Percentiles rank a stretch among this genome's conserved stretches.
phyloP scores from a whole-genome alignment of 345 rosid species.

The Ricinus communis region DNA sequence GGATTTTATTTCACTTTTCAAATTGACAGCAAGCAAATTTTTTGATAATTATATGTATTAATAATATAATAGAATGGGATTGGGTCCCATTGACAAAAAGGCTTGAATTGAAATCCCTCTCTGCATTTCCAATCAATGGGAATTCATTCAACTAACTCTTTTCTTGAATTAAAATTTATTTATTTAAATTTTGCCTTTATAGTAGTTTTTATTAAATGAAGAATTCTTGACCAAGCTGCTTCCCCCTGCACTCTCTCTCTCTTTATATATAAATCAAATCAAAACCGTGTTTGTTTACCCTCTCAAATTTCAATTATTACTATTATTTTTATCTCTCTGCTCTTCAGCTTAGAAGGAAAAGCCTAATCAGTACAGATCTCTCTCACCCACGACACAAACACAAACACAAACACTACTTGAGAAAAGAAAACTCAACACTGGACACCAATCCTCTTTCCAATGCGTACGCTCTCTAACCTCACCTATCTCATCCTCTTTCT shows the following conservation, averaged over 20 bases:
- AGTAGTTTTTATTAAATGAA: no score
- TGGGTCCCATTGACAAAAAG: no score
- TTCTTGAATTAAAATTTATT: no score
- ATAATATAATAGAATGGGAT: no score
- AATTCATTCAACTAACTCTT: not conserved
- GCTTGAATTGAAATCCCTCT: not conserved
- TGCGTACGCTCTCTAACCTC: constrained; percentile 1
- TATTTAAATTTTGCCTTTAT: no score
- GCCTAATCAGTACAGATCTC: not conserved
- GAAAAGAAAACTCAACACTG: constrained; percentile 2
- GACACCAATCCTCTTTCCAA: not conserved
- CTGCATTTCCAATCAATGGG: not conserved
- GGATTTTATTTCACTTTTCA: no score
- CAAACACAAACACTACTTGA: not conserved
- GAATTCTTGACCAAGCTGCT: not conserved
- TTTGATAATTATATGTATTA: no score
- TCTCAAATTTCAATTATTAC: not conserved
- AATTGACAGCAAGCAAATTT: no score
- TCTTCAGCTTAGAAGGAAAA: no score
- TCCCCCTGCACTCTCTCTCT: not conserved
- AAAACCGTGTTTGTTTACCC: constrained; percentile 2
- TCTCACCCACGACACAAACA: constrained; percentile 4
- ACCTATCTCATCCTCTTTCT: constrained; percentile 4
- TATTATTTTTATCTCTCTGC: not conserved
- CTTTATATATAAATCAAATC: constrained; percentile 5